Conservation (phyloP, 2,329 filamentous ascomycete species). For the Diplodia intermedia region DNA sequence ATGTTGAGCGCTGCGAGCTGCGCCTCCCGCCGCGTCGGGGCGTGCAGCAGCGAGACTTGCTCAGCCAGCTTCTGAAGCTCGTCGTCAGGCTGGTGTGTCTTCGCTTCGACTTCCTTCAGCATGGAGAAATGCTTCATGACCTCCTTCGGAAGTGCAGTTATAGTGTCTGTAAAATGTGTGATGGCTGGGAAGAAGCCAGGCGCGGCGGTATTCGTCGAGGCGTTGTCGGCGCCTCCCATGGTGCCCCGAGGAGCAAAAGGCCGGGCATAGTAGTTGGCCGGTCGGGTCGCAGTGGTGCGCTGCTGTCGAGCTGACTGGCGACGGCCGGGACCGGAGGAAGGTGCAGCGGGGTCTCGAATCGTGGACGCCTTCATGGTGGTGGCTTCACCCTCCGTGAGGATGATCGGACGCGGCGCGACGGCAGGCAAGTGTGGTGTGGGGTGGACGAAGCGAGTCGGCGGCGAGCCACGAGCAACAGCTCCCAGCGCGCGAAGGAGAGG, state of each 20-base stretch:
- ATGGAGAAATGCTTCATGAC: conserved; percentile 95
- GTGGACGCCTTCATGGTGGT: conserved; percentile 33
- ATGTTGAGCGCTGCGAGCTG: conserved; percentile 43
- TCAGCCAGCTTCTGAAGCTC: conserved; percentile 78
- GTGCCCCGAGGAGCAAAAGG: conserved; percentile 51
- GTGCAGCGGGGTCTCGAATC: conserved; percentile 25
- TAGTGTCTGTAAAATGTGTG: conserved; percentile 84
- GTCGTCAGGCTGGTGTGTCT: conserved; percentile 88
- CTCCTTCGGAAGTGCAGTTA: conserved; percentile 91
- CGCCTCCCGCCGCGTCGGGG: conserved; percentile 42
- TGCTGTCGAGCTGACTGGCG: conserved; percentile 55
- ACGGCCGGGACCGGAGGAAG: conserved; percentile 34
- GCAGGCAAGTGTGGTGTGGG: conserved; percentile 17
- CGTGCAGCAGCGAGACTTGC: conserved; percentile 60
- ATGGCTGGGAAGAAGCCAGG: conserved; percentile 69
- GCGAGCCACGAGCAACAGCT: conserved; percentile 15
- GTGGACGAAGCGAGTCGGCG: conserved; percentile 12
- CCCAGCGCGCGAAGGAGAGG: conserved; percentile 17
- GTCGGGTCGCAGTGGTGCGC: conserved; percentile 54
- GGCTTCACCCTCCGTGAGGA: conserved; percentile 26
- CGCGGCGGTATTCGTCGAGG: conserved; percentile 46
- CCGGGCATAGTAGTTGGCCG: conserved; percentile 60
- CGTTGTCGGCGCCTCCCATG: conserved; percentile 48
- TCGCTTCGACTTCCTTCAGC: conserved; percentile 96
- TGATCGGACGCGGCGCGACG: conserved; percentile 21